A percentile compares a stretch with the other conserved stretches of the same genome.
Evolutionary conservation across 257 asterid genomes (phyloP).

Genomic region (Nicotiana paniculata): DNA sequence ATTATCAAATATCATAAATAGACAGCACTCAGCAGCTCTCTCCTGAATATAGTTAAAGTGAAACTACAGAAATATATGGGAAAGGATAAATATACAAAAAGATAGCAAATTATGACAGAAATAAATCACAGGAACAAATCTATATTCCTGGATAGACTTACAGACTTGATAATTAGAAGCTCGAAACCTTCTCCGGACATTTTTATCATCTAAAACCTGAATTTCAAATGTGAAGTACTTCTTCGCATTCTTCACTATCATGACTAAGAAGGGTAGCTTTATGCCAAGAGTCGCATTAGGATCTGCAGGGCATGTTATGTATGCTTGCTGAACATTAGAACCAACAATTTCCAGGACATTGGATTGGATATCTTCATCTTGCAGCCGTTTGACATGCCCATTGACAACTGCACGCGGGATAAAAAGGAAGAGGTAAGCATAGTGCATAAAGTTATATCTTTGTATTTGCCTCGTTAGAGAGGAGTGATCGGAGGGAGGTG

Average conservation of each 20-base stretch:
- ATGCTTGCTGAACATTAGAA: constrained; percentile 76
- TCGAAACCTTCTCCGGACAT: constrained; percentile 90
- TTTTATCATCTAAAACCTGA: constrained; percentile 98
- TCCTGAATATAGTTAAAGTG: background rate
- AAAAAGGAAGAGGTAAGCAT: background rate
- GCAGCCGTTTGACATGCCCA: constrained; percentile 81
- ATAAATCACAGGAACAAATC: background rate
- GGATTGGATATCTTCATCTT: constrained; percentile 94
- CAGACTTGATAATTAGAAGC: constrained; percentile 99
- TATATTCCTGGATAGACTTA: constrained; percentile 47
- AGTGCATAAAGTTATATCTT: background rate
- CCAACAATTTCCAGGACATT: constrained; percentile 81
- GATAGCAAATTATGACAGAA: background rate
- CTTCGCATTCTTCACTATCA: constrained; percentile 80
- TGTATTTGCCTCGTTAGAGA: background rate
- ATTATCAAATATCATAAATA: background rate
- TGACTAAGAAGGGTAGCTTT: constrained; percentile 86
- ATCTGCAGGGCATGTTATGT: constrained; percentile 93
- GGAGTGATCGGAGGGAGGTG: background rate
- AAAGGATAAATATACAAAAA: background rate
- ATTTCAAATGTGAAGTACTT: constrained; percentile 95
- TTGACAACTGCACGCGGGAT: constrained; percentile 51
- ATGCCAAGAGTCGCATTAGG: constrained; percentile 94
- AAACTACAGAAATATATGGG: background rate
- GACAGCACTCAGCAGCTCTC: background rate